Base-by-base conservation (phyloP, 1,284 basidiomycete species). In the Phlebopus sp. region DNA sequence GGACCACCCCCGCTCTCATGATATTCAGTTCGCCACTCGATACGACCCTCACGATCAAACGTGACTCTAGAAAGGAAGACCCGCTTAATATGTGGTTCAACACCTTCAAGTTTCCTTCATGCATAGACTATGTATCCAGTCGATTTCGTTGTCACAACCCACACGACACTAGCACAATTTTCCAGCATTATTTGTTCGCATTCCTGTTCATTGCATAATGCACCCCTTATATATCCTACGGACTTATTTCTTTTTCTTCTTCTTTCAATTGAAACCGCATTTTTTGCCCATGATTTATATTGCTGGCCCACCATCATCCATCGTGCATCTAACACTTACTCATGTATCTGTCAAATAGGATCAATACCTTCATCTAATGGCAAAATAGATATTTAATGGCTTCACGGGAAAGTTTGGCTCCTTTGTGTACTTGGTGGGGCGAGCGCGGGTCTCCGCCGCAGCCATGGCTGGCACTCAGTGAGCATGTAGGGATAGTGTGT, bases 171-270 rank as follows among this genome's bases (percentile, higher is more conserved):
- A 36, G 30, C 17, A 13, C 37, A 57, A 62, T 58, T 8, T 29
- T 54, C 36, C 29, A 14, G 44, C 49, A 57, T 62, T 23, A 38
- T 38, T 36, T 38, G 41, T 52, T 53, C 40, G 47, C 59, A 48
- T 46, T 29, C 37, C 34, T 25, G 47, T 42, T 54, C 47, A 23
- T 41, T 14, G 35, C 30, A 37, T 43, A 42, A 21, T 18, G 48
- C 21, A 4, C 23, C 29, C 51, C 39, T 46, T 58, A 56, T 60
- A 19, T 53, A 48, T 48, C 21, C 30, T 29, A 44, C 27, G 17
- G 35, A 38, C 13, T n/a, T 31, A 32, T 39, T 17, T 56, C 21
- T 29, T 29, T 25, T 25, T 25, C 25, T 25, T 25, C 25, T 25
- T 25, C 25, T 25, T 29, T 29, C 7, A 29, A 56, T 54, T 56